Base-by-base conservation (phyloP, 2,329 filamentous ascomycete species). In the Colletotrichum sp. region DNA sequence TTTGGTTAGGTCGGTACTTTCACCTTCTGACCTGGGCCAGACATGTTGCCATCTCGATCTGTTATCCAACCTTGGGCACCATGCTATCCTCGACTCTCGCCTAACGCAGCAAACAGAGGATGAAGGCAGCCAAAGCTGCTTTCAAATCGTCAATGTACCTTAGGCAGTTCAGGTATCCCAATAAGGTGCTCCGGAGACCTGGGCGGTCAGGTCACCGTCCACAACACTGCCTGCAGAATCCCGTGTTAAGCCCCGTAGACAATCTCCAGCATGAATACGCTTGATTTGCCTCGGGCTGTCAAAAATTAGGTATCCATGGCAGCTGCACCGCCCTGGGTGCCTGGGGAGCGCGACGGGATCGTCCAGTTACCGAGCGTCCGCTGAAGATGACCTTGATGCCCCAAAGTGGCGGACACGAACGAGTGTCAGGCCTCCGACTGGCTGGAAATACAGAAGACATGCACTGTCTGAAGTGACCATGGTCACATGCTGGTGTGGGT, bases 401-500 rank as follows among this genome's bases (percentile, higher is more conserved):
- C 18, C 58, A 36, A 38, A 28, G 58, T 75, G 69, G 73, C 73
- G 69, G 32, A 38, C 34, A 30, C 73, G 56, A 73, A 58, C 64
- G 63, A 30, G 59, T 75, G 38, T 38, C 34, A 75, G 70, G 73
- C 69, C 68, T 64, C 63, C 48, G 69, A 36, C 63, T 48, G 43
- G 56, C 48, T 34, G 12, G 43, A n/a, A 59, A 56, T 55, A 61
- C 30, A 75, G 71, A 71, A 21, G 73, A 30, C 43, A 75, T 71
- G 69, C 73, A 63, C 56, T 59, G 70, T 73, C 34, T 58, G 26
- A 65, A 36, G 56, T 36, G 43, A 55, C 65, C 58, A 18, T 66
- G 73, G 73, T 75, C 69, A 75, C 73, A 73, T 73, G 69, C 63
- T 64, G 73, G 69, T 30, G 59, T 64, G 58, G 58, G 28, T 68